Percentiles rank a stretch among this genome's conserved stretches.
Evolutionary conservation across 805 yeast species (phyloP).

Genomic region (Pichia manshurica): DNA sequence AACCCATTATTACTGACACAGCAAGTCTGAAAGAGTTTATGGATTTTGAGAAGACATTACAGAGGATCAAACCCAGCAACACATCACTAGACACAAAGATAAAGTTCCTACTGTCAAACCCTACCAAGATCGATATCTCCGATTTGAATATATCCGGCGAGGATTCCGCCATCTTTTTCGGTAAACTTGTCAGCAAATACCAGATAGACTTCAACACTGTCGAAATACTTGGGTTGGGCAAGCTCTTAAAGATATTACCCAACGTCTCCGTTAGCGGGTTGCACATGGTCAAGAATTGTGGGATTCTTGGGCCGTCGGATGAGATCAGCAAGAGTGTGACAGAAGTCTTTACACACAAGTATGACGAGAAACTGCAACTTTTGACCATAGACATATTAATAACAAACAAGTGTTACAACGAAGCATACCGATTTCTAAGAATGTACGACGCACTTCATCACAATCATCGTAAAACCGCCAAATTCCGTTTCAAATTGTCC

Average conservation of each 20-base stretch:
- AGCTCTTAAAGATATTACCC: slow-evolving; percentile 4
- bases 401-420: slow-evolving; percentile 11
- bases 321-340: neutral
- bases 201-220: neutral
- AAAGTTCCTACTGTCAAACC: neutral
- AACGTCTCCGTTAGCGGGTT: neutral
- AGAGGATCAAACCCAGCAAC: neutral
- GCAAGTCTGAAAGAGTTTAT: neutral
- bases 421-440: slow-evolving; percentile 16
- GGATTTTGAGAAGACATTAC: neutral
- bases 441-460: neutral
- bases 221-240: slow-evolving; percentile 6
- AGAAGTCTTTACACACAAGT: slow-evolving; percentile 12
- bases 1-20: no score
- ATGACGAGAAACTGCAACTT: slow-evolving; percentile 17
- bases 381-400: slow-evolving; percentile 18
- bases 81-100: neutral
- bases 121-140: neutral
- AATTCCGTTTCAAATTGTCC: slow-evolving; percentile 6
- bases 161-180: neutral
- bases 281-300: slow-evolving; percentile 11
- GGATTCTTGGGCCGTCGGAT: slow-evolving; percentile 5
- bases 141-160: slow-evolving; percentile 3
- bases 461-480: neutral
- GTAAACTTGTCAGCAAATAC: neutral